phyloP scores from a whole-genome alignment of 768 basidiomycete species.

The Termitomyces sp. region DNA sequence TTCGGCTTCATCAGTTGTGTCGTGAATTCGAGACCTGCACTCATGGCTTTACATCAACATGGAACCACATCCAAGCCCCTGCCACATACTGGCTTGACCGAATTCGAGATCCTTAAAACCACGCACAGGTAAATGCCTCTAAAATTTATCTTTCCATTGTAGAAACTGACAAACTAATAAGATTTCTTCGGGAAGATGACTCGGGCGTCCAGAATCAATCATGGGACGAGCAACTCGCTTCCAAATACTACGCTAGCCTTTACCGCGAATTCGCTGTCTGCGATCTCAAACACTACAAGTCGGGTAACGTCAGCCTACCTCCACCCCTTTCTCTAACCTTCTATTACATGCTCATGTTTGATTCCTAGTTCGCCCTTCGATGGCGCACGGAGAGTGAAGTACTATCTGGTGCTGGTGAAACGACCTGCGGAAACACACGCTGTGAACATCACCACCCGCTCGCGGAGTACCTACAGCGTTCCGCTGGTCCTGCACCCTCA shows the following conservation, averaged over 20 bases:
- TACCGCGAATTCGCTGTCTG: constrained; percentile 92
- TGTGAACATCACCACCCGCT: constrained; percentile 60
- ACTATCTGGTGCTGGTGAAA: constrained; percentile 78
- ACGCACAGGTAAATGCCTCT: constrained; percentile 55
- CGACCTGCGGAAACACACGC: constrained; percentile 86
- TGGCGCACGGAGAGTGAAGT: constrained; percentile 96
- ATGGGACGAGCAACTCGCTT: constrained; percentile 86
- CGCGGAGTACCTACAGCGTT: constrained; percentile 12
- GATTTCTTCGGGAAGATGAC: constrained; percentile 72
- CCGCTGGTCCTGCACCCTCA: constrained; percentile 21
- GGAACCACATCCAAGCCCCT: constrained; percentile 26
- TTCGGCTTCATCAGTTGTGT: too few relatives aligned
- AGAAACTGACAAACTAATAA: constrained; percentile 24
- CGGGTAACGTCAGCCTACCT: constrained; percentile 63
- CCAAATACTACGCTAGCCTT: constrained; percentile 83
- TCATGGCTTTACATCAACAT: constrained; percentile 35
- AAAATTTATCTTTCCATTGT: not conserved
- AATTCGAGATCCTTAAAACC: constrained; percentile 75
- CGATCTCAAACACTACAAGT: constrained; percentile 95
- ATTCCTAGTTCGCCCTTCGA: constrained; percentile 73
- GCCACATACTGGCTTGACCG: constrained; percentile 37
- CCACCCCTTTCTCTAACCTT: not conserved
- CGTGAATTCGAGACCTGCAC: too few relatives aligned
- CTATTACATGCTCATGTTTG: not conserved
- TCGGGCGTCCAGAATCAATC: constrained; percentile 30